phyloP scores from a whole-genome alignment of 768 basidiomycete species.

The Kwoniella newhampshirensis region DNA sequence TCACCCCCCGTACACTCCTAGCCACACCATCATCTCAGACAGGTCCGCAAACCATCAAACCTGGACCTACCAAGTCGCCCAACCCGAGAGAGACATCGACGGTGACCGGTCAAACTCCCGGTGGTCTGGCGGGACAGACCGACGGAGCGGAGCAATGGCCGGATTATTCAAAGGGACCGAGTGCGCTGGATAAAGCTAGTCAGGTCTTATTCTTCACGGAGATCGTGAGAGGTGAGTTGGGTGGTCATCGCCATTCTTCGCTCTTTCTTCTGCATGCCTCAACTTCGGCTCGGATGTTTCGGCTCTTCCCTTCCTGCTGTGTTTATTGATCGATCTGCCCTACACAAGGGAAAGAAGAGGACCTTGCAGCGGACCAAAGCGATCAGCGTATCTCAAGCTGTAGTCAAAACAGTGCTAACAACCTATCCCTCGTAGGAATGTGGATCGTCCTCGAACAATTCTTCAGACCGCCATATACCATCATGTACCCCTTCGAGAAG shows the following conservation, averaged over 20 bases:
- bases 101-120: constrained; percentile 16
- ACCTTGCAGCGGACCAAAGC: too few species aligned
- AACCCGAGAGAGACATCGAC: constrained; percentile 28
- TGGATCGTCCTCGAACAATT: constrained; percentile 76
- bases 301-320: too few species aligned
- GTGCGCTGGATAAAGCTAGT: constrained; percentile 92
- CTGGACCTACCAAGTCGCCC: constrained; percentile 43
- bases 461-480: constrained; percentile 85
- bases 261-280: too few species aligned
- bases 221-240: constrained; percentile 78
- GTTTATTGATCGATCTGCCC: too few species aligned
- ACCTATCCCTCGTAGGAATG: constrained; percentile 67
- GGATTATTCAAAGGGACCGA: constrained; percentile 63
- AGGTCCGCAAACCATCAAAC: constrained; percentile 29
- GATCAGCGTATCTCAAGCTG: too few species aligned
- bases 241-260: neutral
- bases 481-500: constrained; percentile 90
- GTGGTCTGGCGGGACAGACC: constrained; percentile 23
- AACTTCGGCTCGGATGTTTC: too few species aligned
- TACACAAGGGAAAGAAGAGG: neutral
- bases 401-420: neutral
- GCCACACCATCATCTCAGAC: constrained; percentile 37
- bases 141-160: constrained; percentile 25
- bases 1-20: constrained; percentile 28
- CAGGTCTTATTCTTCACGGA: constrained; percentile 99